phyloP scores from a whole-genome alignment of 371 early-diverging fungal species.

The Apophysomyces sp. region DNA sequence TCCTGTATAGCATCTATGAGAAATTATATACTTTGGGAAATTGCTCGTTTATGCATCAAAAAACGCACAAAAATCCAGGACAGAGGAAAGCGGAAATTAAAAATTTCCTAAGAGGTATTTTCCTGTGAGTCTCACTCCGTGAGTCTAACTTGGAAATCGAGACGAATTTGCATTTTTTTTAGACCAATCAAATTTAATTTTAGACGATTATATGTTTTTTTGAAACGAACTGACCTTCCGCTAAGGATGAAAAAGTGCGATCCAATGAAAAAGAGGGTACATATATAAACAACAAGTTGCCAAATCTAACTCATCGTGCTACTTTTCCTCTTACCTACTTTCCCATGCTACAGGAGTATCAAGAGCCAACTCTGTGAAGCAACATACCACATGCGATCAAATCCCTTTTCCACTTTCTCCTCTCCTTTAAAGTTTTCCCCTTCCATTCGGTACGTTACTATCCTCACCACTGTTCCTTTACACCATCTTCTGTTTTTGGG shows the following conservation, averaged over 20 bases:
- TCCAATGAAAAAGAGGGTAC: background rate
- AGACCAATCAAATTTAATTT: too few species aligned
- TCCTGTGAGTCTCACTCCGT: too few species aligned
- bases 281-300: background rate
- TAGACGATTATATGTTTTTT: too few species aligned
- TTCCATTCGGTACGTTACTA: background rate
- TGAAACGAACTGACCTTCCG: too few species aligned
- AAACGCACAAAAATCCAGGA: too few species aligned
- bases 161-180: too few species aligned
- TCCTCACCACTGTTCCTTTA: background rate
- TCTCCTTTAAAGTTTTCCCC: background rate
- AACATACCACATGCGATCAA: background rate
- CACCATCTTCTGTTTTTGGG: conserved; percentile 6
- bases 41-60: too few species aligned
- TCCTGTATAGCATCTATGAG: too few species aligned
- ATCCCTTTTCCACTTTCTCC: background rate
- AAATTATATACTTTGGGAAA: too few species aligned
- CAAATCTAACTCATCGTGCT: conserved; percentile 2
- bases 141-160: too few species aligned
- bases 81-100: too few species aligned
- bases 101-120: too few species aligned
- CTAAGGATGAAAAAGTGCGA: conserved; percentile 1
- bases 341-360: background rate
- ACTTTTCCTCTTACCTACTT: conserved; percentile 1
- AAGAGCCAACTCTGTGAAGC: background rate